Evolutionary conservation across 352 stramenopile species (phyloP), one percentile per base, ranked within the genome.

Genomic region (Achlya hypogyna): DNA sequence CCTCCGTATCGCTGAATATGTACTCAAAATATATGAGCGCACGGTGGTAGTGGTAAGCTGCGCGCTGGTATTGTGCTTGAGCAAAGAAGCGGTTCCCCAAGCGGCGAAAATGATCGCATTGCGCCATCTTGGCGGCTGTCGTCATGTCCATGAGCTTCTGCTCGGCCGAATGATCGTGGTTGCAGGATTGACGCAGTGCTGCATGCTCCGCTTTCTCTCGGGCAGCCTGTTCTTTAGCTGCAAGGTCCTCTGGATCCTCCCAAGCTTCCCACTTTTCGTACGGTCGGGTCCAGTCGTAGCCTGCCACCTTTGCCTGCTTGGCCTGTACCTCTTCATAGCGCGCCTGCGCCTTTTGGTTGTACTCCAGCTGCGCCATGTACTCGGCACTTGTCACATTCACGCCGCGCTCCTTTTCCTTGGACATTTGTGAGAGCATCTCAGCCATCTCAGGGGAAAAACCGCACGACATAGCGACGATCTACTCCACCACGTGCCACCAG

Each of bases 81-180:
- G 72, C 69, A 65, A 88, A 92, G 70, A 94, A 91, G 27, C 72
- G 64, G 56, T 91, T 91, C 2, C 85, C 85, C 5, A 94, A 66
- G 4, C 73, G 65, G 8, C 82, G 77, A 56, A 90, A 89, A 49
- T 86, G 73, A 54, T 90, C 82, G 66, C 85, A 92, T 43, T 74
- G 54, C 10, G 47, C 18, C n/a, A 90, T 53, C 54, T 94, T 94
- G 16, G 72, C 74, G 14, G 60, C 27, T 3, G 83, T 89, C 10
- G 72, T 79, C 85, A 92, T 92, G 63, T 94, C 85, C 85, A 94
- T 94, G 52, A 94, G 73, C 67, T 82, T 86, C 78, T 92, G 83
- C 73, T 94, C 85, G 27, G 85, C 83, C 54, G 85, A 94, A 73
- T 94, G 85, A 72, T 94, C 85, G 70, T 94, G 85, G 65, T 91